Evolutionary conservation across 176 grass and related monocot species (phyloP).

Genomic region (Eragrostis nindensis): DNA sequence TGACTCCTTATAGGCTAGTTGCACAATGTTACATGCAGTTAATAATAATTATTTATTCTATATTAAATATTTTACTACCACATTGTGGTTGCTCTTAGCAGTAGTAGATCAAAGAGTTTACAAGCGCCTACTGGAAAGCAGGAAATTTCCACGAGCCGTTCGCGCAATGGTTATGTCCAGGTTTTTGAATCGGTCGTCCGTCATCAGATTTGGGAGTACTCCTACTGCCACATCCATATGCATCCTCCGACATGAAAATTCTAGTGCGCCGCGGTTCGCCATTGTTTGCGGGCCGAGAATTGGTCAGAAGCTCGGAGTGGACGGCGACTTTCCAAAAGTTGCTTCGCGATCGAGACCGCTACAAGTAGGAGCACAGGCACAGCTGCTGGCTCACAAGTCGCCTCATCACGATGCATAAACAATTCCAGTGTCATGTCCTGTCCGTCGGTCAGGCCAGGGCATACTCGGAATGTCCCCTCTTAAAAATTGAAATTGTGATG

Average conservation of each 20-base stretch:
- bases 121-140: neutral
- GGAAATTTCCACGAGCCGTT: neutral
- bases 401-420: neutral
- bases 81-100: too few species aligned
- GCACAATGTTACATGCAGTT: too few species aligned
- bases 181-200: too few species aligned
- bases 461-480: too few species aligned
- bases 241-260: neutral
- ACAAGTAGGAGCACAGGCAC: neutral
- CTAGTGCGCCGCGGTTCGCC: neutral
- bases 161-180: too few species aligned
- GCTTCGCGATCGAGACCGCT: neutral
- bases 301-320: neutral
- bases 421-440: neutral
- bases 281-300: neutral
- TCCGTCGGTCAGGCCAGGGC: neutral
- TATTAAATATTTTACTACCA: too few species aligned
- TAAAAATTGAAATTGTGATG: too few species aligned
- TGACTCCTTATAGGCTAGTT: too few species aligned
- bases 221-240: too few species aligned
- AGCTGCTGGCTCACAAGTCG: neutral
- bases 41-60: too few species aligned
- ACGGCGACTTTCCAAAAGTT: conserved; percentile 2
- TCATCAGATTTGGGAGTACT: too few species aligned
- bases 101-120: neutral